phyloP scores from a whole-genome alignment of 1,139 yeast species.

The Scheffersomyces titani region DNA sequence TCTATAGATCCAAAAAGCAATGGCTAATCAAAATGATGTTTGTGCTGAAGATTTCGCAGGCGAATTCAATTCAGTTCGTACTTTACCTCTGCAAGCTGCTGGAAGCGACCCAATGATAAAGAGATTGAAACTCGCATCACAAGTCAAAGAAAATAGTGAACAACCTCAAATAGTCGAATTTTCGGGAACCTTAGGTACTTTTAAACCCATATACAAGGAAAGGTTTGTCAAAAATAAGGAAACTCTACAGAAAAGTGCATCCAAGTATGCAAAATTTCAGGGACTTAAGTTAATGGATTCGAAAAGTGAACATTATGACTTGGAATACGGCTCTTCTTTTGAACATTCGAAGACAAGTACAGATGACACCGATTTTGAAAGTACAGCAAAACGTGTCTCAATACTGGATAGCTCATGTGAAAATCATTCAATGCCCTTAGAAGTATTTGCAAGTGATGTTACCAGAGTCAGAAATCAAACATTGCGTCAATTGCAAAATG shows the following conservation, averaged over 20 bases:
- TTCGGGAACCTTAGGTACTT: not conserved
- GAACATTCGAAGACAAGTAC: not conserved
- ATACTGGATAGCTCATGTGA: not conserved
- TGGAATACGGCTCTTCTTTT: not conserved
- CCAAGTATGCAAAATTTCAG: not conserved
- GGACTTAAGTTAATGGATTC: not conserved
- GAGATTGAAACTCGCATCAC: constrained; percentile 9
- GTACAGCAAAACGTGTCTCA: not conserved
- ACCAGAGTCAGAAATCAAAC: constrained; percentile 15
- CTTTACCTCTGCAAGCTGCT: constrained; percentile 21
- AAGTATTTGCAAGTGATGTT: constrained; percentile 10
- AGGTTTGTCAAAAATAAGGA: not conserved
- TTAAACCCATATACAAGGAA: not conserved
- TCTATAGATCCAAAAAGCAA: no score
- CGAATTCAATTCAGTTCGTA: constrained; percentile 30
- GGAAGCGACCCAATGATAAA: constrained; percentile 19
- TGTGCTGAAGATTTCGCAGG: constrained; percentile 26
- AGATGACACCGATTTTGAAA: not conserved
- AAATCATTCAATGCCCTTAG: not conserved
- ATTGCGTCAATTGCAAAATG: constrained; percentile 22
- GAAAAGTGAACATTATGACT: not conserved
- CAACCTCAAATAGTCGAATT: not conserved
- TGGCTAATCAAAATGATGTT: not conserved
- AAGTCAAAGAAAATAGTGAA: not conserved
- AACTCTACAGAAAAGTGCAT: not conserved